These are phyloP conservation scores for Sarocladiaceae sp. DNA, from an alignment of 2,329 filamentous ascomycete genomes.

Conservation along the genomic window DNA sequence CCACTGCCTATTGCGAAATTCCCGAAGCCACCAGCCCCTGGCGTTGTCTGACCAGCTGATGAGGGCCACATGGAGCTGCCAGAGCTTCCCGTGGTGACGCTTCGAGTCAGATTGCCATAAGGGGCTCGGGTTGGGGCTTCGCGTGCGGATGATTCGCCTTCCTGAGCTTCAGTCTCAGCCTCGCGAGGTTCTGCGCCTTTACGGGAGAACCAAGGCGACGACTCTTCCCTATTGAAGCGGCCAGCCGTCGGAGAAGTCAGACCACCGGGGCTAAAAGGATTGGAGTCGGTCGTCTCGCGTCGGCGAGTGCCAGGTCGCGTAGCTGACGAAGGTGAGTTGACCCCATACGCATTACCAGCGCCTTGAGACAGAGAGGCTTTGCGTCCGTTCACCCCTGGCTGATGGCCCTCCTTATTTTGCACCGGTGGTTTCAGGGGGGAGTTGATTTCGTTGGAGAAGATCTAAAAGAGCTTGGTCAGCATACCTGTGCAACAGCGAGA, in stretches of 20 bases:
- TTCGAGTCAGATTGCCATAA: conserved; percentile 45
- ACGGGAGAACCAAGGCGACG: conserved; percentile 50
- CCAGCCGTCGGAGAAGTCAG: conserved; percentile 56
- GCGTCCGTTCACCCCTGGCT: conserved; percentile 56
- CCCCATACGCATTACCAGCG: conserved; percentile 56
- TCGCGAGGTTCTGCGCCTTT: conserved; percentile 50
- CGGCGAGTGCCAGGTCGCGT: conserved; percentile 71
- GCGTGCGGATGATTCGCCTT: conserved; percentile 26
- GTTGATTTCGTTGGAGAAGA: conserved; percentile 83
- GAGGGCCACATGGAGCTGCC: conserved; percentile 34
- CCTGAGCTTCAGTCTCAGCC: conserved; percentile 46
- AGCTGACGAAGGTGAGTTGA: conserved; percentile 65
- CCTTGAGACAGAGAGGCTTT: conserved; percentile 78
- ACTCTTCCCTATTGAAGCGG: conserved; percentile 58
- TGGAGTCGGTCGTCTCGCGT: conserved; percentile 72
- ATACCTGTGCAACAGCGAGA: neutral
- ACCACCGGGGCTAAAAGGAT: conserved; percentile 46
- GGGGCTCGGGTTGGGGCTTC: conserved; percentile 26
- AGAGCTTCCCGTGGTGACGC: conserved; percentile 44
- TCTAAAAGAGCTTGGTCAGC: conserved; percentile 38
- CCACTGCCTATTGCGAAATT: conserved; percentile 68
- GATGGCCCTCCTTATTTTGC: conserved; percentile 61
- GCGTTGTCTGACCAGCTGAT: conserved; percentile 48
- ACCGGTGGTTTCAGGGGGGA: conserved; percentile 83
- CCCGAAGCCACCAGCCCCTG: conserved; percentile 76